phyloP scores from a whole-genome alignment of 306 rosid species.

The Gastrolobium villosum region DNA sequence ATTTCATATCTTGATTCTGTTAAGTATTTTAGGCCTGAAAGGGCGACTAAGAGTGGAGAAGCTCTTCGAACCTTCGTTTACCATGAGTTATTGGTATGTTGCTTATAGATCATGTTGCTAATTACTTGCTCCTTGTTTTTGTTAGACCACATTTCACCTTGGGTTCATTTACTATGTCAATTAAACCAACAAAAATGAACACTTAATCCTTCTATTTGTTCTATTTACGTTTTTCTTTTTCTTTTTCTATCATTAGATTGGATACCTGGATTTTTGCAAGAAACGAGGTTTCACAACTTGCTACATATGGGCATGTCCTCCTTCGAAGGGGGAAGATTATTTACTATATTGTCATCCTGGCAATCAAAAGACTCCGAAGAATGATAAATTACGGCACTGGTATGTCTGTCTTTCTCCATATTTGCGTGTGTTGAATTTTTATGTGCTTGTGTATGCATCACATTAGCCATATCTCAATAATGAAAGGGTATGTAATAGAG shows the following conservation, averaged over 20 bases:
- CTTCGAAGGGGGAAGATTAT: slow-evolving; percentile 68
- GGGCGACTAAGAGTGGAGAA: slow-evolving; percentile 54
- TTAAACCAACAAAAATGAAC: background rate
- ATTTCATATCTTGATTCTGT: slow-evolving; percentile 79
- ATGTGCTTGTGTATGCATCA: slow-evolving; percentile 8
- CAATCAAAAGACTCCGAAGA: slow-evolving; percentile 68
- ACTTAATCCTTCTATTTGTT: slow-evolving; percentile 28
- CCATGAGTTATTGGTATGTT: slow-evolving; percentile 74
- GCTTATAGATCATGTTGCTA: background rate
- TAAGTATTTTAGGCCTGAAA: slow-evolving; percentile 73
- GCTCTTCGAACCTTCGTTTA: slow-evolving; percentile 81
- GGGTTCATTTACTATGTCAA: background rate
- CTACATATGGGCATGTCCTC: slow-evolving; percentile 78
- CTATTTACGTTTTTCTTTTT: background rate
- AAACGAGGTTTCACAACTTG: slow-evolving; percentile 69
- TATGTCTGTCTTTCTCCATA: slow-evolving; percentile 42
- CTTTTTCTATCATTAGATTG: slow-evolving; percentile 55
- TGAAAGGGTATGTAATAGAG: no score
- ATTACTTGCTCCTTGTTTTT: background rate
- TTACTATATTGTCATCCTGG: slow-evolving; percentile 70
- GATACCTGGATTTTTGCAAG: slow-evolving; percentile 81
- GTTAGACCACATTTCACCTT: background rate
- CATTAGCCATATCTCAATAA: background rate
- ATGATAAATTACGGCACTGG: slow-evolving; percentile 71
- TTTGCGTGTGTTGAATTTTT: background rate